Percentiles rank a stretch among this genome's conserved stretches.
These are phyloP conservation scores for Rosa chinensis DNA, from an alignment of 306 rosid species.

Conservation along the genomic window DNA sequence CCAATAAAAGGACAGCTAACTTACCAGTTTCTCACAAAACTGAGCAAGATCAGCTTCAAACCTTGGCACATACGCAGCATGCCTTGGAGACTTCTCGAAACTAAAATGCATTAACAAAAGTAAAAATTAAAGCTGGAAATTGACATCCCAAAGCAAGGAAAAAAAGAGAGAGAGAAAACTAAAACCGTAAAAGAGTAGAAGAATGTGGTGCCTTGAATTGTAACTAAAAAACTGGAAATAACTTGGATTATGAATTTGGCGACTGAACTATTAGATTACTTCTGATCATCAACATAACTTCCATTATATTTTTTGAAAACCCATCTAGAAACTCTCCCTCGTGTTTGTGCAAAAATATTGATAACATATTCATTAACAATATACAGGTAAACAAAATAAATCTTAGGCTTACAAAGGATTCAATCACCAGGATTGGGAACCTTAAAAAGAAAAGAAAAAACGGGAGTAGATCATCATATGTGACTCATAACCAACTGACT, in stretches of 20 bases:
- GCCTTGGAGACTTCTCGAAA: conserved; percentile 93
- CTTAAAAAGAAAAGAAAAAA: neutral
- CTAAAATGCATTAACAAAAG: conserved; percentile 39
- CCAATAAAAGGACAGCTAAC: conserved; percentile 17
- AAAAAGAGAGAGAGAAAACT: neutral
- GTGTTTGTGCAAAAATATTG: neutral
- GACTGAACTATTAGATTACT: neutral
- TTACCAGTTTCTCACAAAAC: conserved; percentile 93
- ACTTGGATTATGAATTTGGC: neutral
- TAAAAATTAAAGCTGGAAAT: conserved; percentile 19
- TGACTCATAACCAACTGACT: neutral
- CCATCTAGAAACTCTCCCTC: neutral
- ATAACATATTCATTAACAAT: neutral
- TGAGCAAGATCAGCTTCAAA: conserved; percentile 96
- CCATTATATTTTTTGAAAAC: neutral
- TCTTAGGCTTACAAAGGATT: neutral
- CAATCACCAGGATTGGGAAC: neutral
- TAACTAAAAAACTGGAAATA: neutral
- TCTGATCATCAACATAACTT: neutral
- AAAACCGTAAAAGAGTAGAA: neutral
- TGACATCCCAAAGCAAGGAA: neutral
- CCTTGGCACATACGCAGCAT: conserved; percentile 72
- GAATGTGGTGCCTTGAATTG: neutral
- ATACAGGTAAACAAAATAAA: neutral
- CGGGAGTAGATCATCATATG: neutral